Percentiles rank a stretch among this genome's conserved stretches.
Conservation (phyloP, 257 asterid genomes). For the Solanum tacnaense region DNA sequence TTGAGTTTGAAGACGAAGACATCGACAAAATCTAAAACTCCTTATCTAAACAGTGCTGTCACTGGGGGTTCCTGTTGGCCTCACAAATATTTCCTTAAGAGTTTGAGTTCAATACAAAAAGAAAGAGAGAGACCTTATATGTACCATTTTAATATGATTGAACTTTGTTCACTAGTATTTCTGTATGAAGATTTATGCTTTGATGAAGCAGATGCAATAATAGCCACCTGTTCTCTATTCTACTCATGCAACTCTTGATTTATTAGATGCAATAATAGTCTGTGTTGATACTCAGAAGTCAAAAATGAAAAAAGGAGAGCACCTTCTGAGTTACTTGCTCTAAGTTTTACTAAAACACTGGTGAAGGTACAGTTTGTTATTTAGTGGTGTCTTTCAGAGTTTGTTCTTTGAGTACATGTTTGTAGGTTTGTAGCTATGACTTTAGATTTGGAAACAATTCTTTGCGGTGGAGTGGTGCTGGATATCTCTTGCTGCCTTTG, state of each 20-base stretch:
- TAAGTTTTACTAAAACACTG: not conserved
- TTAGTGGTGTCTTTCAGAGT: not conserved
- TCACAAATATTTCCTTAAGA: not conserved
- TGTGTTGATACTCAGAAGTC: not conserved
- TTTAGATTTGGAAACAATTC: not conserved
- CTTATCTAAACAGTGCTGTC: not conserved
- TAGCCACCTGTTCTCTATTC: not conserved
- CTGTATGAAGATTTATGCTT: constrained; percentile 9
- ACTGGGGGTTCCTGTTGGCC: not conserved
- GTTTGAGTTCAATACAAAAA: not conserved
- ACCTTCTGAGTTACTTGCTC: not conserved
- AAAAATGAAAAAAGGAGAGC: not conserved
- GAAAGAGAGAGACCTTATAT: constrained; percentile 2
- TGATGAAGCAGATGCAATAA: constrained; percentile 16
- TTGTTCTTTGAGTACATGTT: not conserved
- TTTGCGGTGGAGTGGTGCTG: not conserved
- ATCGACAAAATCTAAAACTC: constrained; percentile 64
- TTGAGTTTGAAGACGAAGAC: constrained; percentile 86
- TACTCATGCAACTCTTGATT: not conserved
- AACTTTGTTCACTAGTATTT: constrained; percentile 8
- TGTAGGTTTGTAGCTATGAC: not conserved
- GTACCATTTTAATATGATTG: constrained; percentile 11
- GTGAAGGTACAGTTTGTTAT: not conserved
- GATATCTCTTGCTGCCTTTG: not conserved
- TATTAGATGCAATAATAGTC: not conserved